Conservation (phyloP, 441 rosid genomes). For the Croton laevigatus region DNA sequence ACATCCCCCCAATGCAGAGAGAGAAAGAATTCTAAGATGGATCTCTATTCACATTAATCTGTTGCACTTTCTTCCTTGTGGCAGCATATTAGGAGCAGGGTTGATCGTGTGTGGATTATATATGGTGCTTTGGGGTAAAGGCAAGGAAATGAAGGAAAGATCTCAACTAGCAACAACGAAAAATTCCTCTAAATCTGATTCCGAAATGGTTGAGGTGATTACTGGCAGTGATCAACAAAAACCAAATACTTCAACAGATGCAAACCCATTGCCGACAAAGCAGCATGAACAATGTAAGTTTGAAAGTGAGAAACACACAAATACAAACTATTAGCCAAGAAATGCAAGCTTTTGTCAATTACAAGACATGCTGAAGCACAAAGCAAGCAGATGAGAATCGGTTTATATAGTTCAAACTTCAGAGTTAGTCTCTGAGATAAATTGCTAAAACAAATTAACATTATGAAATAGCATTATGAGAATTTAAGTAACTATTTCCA, state of each 20-base stretch:
- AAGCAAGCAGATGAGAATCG: not conserved
- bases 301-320: not conserved
- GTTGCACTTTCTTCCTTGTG: not conserved
- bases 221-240: not conserved
- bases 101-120: conserved; percentile 18
- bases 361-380: not conserved
- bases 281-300: not conserved
- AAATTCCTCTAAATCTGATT: not conserved
- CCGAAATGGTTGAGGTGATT: not conserved
- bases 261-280: not conserved
- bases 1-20: not conserved
- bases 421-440: not conserved
- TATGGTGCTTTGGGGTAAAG: conserved; percentile 19
- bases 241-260: not conserved
- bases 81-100: conserved; percentile 15
- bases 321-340: not conserved
- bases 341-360: not conserved
- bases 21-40: not conserved
- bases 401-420: not conserved
- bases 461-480: not conserved
- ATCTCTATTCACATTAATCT: not conserved
- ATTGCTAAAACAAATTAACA: not conserved
- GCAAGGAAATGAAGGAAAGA: conserved; percentile 6
- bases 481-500: not conserved
- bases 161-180: not conserved